Evolutionary conservation across 805 yeast genomes (phyloP).

Genomic region (Maudiozyma barnettii): DNA sequence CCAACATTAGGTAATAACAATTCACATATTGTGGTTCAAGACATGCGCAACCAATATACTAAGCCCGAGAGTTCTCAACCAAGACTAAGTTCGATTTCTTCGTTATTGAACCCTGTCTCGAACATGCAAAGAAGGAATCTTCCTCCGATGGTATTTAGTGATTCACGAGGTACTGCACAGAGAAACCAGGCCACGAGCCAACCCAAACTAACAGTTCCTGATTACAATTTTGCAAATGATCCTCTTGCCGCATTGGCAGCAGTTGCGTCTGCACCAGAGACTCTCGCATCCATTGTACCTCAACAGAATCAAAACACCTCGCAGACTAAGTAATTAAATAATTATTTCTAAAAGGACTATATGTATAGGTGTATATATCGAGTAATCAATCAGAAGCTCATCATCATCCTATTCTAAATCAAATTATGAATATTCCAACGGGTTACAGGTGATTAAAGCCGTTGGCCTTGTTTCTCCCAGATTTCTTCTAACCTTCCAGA

Average conservation of each 20-base stretch:
- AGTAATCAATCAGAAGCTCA: no score
- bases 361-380: no score
- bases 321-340: background rate
- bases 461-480: no score
- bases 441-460: no score
- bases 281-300: constrained; percentile 10
- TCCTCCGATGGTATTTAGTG: background rate
- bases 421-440: no score
- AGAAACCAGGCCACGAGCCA: background rate
- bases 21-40: constrained; percentile 2
- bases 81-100: constrained; percentile 10
- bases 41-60: background rate
- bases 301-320: background rate
- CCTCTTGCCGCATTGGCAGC: constrained; percentile 33
- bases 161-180: background rate
- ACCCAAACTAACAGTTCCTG: background rate
- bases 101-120: constrained; percentile 11
- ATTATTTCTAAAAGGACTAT: no score
- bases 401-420: no score
- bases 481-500: no score
- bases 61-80: constrained; percentile 1
- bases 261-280: constrained; percentile 29
- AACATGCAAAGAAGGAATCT: background rate
- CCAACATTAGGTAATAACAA: no score
- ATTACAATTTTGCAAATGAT: constrained; percentile 25